Evolutionary conservation across 1,139 yeast species (phyloP).

Genomic region (Suhomyces atakaporum): DNA sequence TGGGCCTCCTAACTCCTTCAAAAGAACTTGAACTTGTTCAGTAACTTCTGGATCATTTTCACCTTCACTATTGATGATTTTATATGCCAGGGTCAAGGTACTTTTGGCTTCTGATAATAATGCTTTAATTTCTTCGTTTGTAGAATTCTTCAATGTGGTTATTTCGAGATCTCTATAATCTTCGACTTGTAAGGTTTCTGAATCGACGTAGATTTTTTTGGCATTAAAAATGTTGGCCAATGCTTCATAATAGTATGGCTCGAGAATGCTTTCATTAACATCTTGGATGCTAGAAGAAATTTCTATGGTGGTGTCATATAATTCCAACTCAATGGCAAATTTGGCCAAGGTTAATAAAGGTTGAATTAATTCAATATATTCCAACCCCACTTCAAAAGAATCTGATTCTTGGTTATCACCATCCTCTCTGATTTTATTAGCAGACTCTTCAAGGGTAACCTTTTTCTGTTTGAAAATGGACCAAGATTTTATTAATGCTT

Average conservation of each 20-base stretch:
- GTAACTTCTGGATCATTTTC: slow-evolving; percentile 57
- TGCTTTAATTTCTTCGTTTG: slow-evolving; percentile 31
- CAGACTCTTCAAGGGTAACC: slow-evolving; percentile 48
- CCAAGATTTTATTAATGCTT: slow-evolving; percentile 76
- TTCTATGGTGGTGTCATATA: slow-evolving; percentile 63
- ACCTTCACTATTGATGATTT: slow-evolving; percentile 46
- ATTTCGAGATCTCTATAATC: slow-evolving; percentile 54
- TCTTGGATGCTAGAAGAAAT: slow-evolving; percentile 66
- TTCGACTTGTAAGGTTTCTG: slow-evolving; percentile 23
- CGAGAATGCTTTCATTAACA: slow-evolving; percentile 80
- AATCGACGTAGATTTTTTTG: slow-evolving; percentile 35
- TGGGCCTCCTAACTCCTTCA: slow-evolving; percentile 63
- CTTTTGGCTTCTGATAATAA: slow-evolving; percentile 48
- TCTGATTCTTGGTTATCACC: slow-evolving; percentile 23
- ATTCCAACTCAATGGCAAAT: slow-evolving; percentile 75
- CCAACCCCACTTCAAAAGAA: slow-evolving; percentile 43
- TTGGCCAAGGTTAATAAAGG: slow-evolving; percentile 71
- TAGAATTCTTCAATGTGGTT: slow-evolving; percentile 20
- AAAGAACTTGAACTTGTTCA: slow-evolving; percentile 50
- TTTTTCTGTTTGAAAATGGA: slow-evolving; percentile 58
- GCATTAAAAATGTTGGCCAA: slow-evolving; percentile 67
- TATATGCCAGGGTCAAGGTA: slow-evolving; percentile 59
- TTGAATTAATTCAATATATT: slow-evolving; percentile 63
- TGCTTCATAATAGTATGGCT: slow-evolving; percentile 79
- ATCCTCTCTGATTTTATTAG: slow-evolving; percentile 24